Evolutionary conservation across 2,329 filamentous ascomycete genomes (phyloP).

Genomic region (Fusarium anthophilum): DNA sequence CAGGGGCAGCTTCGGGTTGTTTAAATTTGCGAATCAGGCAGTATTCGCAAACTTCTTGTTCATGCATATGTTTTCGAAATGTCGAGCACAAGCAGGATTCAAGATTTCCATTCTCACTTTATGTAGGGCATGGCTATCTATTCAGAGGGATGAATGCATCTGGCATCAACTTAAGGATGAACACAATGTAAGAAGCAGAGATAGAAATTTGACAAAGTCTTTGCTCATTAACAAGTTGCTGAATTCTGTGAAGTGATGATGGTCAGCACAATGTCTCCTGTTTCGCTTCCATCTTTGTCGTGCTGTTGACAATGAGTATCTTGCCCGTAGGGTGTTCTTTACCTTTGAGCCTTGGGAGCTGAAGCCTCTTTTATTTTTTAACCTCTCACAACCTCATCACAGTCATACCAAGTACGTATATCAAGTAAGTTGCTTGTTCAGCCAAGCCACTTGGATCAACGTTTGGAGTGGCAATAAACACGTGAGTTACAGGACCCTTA

Average conservation of each 20-base stretch:
- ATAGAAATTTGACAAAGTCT: slow-evolving; percentile 23
- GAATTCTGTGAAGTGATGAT: neutral
- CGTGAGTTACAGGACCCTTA: neutral
- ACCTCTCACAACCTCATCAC: too few relatives aligned
- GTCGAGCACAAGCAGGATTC: neutral
- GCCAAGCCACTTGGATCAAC: slow-evolving; percentile 10
- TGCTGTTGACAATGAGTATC: neutral
- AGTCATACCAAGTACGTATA: neutral
- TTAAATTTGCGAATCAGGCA: neutral
- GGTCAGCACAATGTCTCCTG: neutral
- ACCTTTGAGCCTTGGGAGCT: too few relatives aligned
- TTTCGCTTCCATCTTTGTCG: neutral
- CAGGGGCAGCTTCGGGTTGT: neutral
- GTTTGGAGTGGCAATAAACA: slow-evolving; percentile 1
- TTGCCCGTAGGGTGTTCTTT: too few relatives aligned
- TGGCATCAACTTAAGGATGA: slow-evolving; percentile 2
- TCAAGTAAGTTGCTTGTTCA: neutral
- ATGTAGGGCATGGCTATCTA: neutral
- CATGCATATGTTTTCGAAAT: neutral
- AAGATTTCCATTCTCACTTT: neutral
- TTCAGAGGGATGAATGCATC: neutral
- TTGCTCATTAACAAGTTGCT: neutral
- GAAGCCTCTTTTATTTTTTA: too few relatives aligned
- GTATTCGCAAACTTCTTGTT: neutral
- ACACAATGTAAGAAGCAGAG: slow-evolving; percentile 2